Evolutionary conservation across 108 stramenopile species (phyloP).

Genomic region (Stephanodiscus triporus): DNA sequence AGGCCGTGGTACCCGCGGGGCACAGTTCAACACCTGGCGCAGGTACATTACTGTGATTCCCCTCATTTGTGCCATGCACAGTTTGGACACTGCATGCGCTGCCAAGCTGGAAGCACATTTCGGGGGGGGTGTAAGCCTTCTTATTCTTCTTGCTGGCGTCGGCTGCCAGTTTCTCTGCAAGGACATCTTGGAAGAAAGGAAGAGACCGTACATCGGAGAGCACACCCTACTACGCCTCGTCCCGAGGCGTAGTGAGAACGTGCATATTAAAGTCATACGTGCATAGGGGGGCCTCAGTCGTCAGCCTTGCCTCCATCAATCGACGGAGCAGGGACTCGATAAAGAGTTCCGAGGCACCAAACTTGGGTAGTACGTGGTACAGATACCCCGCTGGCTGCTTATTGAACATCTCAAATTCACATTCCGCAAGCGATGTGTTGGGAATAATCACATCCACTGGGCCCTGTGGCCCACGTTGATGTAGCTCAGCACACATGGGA

Average conservation of each 20-base stretch:
- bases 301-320: background rate
- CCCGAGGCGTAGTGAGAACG: background rate
- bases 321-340: background rate
- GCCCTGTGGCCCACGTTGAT: background rate
- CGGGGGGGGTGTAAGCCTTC: background rate
- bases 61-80: background rate
- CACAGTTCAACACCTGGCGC: no score
- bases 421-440: background rate
- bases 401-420: background rate
- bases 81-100: background rate
- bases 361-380: background rate
- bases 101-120: background rate
- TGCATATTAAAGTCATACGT: background rate
- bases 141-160: background rate
- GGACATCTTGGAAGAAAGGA: background rate
- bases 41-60: background rate
- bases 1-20: no score
- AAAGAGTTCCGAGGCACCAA: background rate
- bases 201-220: no score
- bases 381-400: background rate
- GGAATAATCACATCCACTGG: background rate
- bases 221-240: no score
- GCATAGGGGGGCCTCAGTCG: background rate
- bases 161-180: background rate
- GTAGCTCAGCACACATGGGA: background rate